Conservation (phyloP, 805 yeast genomes). For the Wickerhamiella lipophila region DNA sequence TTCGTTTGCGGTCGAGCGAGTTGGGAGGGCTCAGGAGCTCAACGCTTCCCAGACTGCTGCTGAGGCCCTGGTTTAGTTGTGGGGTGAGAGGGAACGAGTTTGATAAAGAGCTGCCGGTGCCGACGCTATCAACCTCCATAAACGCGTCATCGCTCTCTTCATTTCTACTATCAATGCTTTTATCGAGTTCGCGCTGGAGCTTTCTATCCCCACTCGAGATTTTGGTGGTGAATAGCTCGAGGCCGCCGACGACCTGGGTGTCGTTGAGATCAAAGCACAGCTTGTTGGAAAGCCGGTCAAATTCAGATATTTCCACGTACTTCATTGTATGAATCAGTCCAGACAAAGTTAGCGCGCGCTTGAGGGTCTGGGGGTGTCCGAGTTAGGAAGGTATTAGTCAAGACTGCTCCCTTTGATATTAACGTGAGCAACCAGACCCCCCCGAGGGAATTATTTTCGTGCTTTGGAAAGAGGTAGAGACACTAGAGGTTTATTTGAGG, state of each 20-base stretch:
- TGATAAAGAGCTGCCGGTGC: slow-evolving; percentile 7
- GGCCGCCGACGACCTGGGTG: slow-evolving; percentile 69
- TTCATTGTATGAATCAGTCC: slow-evolving; percentile 27
- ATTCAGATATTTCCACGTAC: slow-evolving; percentile 87
- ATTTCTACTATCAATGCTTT: slow-evolving; percentile 46
- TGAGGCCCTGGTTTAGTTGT: slow-evolving; percentile 15
- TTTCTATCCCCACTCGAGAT: slow-evolving; percentile 84
- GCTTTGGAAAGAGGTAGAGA: too few species aligned
- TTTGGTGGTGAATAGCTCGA: slow-evolving; percentile 89
- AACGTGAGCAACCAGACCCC: slow-evolving; percentile 3
- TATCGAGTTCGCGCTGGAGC: slow-evolving; percentile 74
- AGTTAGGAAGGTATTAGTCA: slow-evolving; percentile 6
- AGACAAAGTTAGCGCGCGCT: neutral
- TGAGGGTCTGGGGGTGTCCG: too few species aligned
- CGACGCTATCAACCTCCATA: slow-evolving; percentile 9
- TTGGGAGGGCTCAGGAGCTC: slow-evolving; percentile 20
- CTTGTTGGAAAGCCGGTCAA: slow-evolving; percentile 82
- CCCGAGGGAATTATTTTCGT: too few species aligned
- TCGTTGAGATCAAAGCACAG: slow-evolving; percentile 67
- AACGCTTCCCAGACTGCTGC: slow-evolving; percentile 4
- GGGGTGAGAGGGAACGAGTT: slow-evolving; percentile 16
- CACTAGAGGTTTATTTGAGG: neutral
- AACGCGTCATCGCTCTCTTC: slow-evolving; percentile 8
- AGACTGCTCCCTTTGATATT: neutral
- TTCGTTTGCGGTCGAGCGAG: slow-evolving; percentile 14